A percentile compares a stretch with the other conserved stretches of the same genome.
Conservation (phyloP, 1,139 yeast species). For the Scheffersomyces parashehatae region DNA sequence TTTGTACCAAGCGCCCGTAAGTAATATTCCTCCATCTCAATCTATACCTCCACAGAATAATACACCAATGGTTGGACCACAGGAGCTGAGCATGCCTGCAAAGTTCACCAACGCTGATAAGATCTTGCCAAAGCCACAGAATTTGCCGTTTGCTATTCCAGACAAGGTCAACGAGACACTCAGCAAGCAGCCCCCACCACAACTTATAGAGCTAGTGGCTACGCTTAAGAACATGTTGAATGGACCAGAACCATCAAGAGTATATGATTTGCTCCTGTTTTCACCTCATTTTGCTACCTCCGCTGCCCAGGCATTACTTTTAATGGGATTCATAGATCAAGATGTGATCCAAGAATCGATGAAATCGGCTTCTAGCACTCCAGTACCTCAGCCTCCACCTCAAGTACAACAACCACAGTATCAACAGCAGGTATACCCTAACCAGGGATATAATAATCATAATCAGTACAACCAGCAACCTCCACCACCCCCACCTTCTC, state of each 20-base stretch:
- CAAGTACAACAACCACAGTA: slow-evolving; percentile 8
- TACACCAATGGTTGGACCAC: slow-evolving; percentile 1
- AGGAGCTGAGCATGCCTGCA: slow-evolving; percentile 37
- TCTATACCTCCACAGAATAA: background rate
- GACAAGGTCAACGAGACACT: slow-evolving; percentile 59
- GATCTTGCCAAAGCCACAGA: slow-evolving; percentile 49
- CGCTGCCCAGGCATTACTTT: slow-evolving; percentile 70
- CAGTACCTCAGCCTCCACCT: slow-evolving; percentile 17
- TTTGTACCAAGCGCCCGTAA: background rate
- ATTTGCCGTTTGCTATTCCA: slow-evolving; percentile 43
- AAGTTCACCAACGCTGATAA: slow-evolving; percentile 51
- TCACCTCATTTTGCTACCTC: slow-evolving; percentile 63
- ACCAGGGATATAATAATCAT: slow-evolving; percentile 3
- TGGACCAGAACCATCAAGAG: slow-evolving; percentile 53
- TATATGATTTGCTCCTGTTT: slow-evolving; percentile 51
- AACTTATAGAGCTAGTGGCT: slow-evolving; percentile 64
- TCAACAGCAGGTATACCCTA: slow-evolving; percentile 3
- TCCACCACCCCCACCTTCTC: slow-evolving; percentile 10
- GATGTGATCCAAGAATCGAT: slow-evolving; percentile 57
- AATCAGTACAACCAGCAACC: slow-evolving; percentile 1
- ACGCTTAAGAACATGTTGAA: slow-evolving; percentile 55
- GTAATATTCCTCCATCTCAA: background rate
- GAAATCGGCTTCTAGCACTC: slow-evolving; percentile 31
- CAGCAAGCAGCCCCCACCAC: slow-evolving; percentile 66
- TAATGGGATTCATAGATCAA: slow-evolving; percentile 73